Conservation (phyloP, 2,329 filamentous ascomycete species). For the Chlorencoelia australis region DNA sequence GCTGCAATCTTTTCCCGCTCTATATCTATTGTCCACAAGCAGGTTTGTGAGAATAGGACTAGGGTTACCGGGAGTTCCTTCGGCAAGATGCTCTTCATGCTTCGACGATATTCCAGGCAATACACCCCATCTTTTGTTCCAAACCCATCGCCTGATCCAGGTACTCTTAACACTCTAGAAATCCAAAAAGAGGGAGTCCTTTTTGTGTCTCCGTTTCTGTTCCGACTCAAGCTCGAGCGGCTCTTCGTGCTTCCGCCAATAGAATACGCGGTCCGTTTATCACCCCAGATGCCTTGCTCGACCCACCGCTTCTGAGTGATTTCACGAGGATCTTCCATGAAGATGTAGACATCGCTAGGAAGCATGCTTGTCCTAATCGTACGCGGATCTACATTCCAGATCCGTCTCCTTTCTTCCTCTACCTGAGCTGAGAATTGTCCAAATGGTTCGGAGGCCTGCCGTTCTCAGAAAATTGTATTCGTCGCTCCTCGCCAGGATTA, state of each 20-base stretch:
- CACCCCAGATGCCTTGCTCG: slow-evolving; percentile 20
- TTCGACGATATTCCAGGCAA: slow-evolving; percentile 27
- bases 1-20: slow-evolving; percentile 6
- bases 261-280: slow-evolving; percentile 5
- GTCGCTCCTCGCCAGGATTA: no score
- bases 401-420: slow-evolving; percentile 9
- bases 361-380: no score
- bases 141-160: slow-evolving; percentile 24
- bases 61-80: background rate
- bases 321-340: slow-evolving; percentile 8
- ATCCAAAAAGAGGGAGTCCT: slow-evolving; percentile 8
- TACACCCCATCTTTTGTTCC: slow-evolving; percentile 24
- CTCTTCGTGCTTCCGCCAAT: slow-evolving; percentile 12
- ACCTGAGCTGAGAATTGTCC: slow-evolving; percentile 9
- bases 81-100: slow-evolving; percentile 21
- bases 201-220: slow-evolving; percentile 8
- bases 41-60: slow-evolving; percentile 9
- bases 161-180: slow-evolving; percentile 25
- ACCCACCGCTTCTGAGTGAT: slow-evolving; percentile 20
- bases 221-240: slow-evolving; percentile 10
- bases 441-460: slow-evolving; percentile 3
- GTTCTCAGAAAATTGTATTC: background rate
- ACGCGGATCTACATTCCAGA: slow-evolving; percentile 9
- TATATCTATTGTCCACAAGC: slow-evolving; percentile 12
- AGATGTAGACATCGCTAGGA: background rate